Base-by-base conservation (phyloP, 352 stramenopile genomes). In the Thraustochytrium sp. region DNA sequence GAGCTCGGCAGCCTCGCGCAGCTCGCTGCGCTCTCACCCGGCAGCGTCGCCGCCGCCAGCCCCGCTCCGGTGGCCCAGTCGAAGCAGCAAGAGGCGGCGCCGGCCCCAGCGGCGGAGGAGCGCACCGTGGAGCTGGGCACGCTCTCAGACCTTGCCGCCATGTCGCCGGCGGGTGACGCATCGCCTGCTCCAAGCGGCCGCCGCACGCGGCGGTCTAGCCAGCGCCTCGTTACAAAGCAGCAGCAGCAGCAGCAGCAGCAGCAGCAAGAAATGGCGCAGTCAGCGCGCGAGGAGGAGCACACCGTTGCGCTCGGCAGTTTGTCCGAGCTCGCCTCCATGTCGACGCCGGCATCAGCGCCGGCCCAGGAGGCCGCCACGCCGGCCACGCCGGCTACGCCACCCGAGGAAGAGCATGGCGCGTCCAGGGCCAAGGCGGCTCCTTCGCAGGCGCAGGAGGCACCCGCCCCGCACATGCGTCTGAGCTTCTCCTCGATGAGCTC, bases 71-170 rank as follows among this genome's bases (percentile, higher is more conserved):
- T 55, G 18, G 49, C 18, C n/a, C n/a, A n/a, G n/a, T n/a, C n/a
- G n/a, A n/a, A n/a, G n/a, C n/a, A n/a, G n/a, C n/a, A n/a, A n/a
- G n/a, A n/a, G n/a, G n/a, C n/a, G n/a, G n/a, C n/a, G n/a, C n/a
- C n/a, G n/a, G n/a, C n/a, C n/a, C n/a, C n/a, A n/a, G n/a, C n/a
- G 23, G 37, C 46, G 4, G 68, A 80, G 76, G 68, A 80, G 5
- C 44, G 11, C 4, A 80, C 68, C 3, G 68, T 80, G 18, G 34
- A 80, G 49, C 68, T 80, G 13, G 68, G 68, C n/a, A 61, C 8
- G 18, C 68, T 80, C 26, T 44, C 46, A 8, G 44, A 80, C 21
- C 46, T 80, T 11, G 68, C 68, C 21, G 46, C 68, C 76, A 37
- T 75, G 21, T 40, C 62, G 31, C 62, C 62, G 9, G 62, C 48